phyloP scores from a whole-genome alignment of 2,329 filamentous ascomycete genomes.

The Eutypa lata region DNA sequence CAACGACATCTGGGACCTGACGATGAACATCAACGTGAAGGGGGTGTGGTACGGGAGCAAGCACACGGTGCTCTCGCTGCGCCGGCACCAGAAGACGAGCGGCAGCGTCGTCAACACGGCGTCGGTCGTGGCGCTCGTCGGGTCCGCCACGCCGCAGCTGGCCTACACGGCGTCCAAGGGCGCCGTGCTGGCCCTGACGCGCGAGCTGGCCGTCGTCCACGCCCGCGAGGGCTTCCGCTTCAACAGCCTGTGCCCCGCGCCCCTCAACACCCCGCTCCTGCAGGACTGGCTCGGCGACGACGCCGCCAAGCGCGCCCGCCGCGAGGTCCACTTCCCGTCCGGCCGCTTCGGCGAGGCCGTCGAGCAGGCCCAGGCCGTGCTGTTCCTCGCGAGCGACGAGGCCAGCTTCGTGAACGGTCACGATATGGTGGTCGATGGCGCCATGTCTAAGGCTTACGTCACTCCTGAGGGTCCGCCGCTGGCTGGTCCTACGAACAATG shows the following conservation, averaged over 20 bases:
- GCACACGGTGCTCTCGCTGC: slow-evolving; percentile 80
- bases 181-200: slow-evolving; percentile 83
- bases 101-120: slow-evolving; percentile 91
- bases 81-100: slow-evolving; percentile 73
- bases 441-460: slow-evolving; percentile 90
- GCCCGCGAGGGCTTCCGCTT: slow-evolving; percentile 85
- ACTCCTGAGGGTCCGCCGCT: slow-evolving; percentile 60
- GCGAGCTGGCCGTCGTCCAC: slow-evolving; percentile 88
- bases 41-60: slow-evolving; percentile 97
- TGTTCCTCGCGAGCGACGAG: slow-evolving; percentile 86
- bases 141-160: slow-evolving; percentile 81
- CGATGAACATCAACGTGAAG: slow-evolving; percentile 94
- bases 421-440: slow-evolving; percentile 94
- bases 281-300: slow-evolving; percentile 95
- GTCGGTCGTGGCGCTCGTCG: slow-evolving; percentile 82
- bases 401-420: slow-evolving; percentile 85
- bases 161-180: slow-evolving; percentile 95
- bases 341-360: slow-evolving; percentile 91
- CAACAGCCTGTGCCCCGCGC: slow-evolving; percentile 86
- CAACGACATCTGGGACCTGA: slow-evolving; percentile 91
- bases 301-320: slow-evolving; percentile 71
- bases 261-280: slow-evolving; percentile 85
- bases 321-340: slow-evolving; percentile 85
- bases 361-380: slow-evolving; percentile 84
- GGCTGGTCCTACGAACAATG: slow-evolving; percentile 57